Evolutionary conservation across 176 grass and related monocot genomes (phyloP), one percentile per base, ranked within the genome.

Genomic region (Alloteropsis semialata): DNA sequence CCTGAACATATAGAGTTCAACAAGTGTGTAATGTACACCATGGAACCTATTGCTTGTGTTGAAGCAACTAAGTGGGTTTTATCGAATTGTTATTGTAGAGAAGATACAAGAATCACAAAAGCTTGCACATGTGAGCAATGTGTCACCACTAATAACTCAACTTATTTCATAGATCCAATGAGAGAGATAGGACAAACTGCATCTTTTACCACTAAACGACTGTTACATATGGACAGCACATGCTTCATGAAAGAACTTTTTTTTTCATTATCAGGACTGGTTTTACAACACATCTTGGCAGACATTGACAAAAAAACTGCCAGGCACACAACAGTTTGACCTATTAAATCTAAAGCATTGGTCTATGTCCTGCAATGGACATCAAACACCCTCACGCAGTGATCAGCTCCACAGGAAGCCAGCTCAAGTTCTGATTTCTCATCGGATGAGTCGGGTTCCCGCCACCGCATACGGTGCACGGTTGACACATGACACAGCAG

Each of bases 341-440:
- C 9, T 41, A 50, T 19, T 39, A 85, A 24, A 64, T 70, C 36
- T 75, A 28, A 55, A 64, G 34, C 54, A 76, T 85, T 27, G 8
- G 29, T 57, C 45, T 77, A 66, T 66, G 65, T 58, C 22, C 27
- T 25, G 67, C 53, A 77, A 78, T 5, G 54, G 45, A 99, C 76
- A 30, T 88, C 53, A 86, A 93, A 96, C 63, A 99, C 85, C 80
- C 96, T 95, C 45, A 96, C 91, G 72, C 87, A 90, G 71, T 96
- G 93, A 84, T 96, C 96, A 56, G 96, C 89, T 79, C 96, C 96
- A 85, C 93, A 99, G 83, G 96, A 99, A 77, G 93, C 91, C 69
- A 99, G 63, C 62, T 92, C 71, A 48, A 80, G 50, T 14, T 67
- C 18, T 28, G 70, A 85, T 87, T 88, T 73, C 37, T 88, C 82